These are phyloP conservation scores for Aspergillus brasiliensis DNA, from an alignment of 2,329 filamentous ascomycete genomes.

Conservation along the genomic window DNA sequence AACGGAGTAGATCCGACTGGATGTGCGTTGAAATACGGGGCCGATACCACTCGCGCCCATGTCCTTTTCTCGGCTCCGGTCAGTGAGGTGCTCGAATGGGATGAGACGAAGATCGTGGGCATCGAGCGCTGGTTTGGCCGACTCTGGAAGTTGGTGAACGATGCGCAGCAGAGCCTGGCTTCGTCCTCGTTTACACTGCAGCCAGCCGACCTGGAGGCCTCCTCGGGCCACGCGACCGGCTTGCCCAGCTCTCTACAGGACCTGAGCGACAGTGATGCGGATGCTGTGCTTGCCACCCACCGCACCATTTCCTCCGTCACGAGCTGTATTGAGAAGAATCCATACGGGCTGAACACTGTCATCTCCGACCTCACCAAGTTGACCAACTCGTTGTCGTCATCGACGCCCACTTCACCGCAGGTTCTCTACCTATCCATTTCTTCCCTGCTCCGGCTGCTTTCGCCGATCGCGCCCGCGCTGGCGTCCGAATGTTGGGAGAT, in stretches of 20 bases:
- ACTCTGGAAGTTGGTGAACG: constrained; percentile 61
- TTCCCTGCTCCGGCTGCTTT: constrained; percentile 69
- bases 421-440: constrained; percentile 50
- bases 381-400: constrained; percentile 66
- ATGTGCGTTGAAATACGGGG: constrained; percentile 74
- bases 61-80: constrained; percentile 88
- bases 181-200: constrained; percentile 26
- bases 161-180: constrained; percentile 32
- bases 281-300: constrained; percentile 68
- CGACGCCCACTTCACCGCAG: constrained; percentile 43
- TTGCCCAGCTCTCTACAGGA: constrained; percentile 32
- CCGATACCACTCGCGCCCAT: constrained; percentile 81
- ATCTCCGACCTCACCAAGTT: constrained; percentile 81
- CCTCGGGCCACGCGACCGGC: constrained; percentile 25
- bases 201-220: constrained; percentile 18
- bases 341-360: constrained; percentile 79
- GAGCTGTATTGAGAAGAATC: constrained; percentile 66
- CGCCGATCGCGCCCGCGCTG: constrained; percentile 78
- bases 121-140: constrained; percentile 78
- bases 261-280: constrained; percentile 39
- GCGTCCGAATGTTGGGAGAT: constrained; percentile 78
- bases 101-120: constrained; percentile 77
- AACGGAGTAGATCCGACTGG: constrained; percentile 82
- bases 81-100: constrained; percentile 82
- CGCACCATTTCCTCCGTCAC: constrained; percentile 68